Evolutionary conservation across 805 yeast species (phyloP).

Genomic region (Ogataea henricii): DNA sequence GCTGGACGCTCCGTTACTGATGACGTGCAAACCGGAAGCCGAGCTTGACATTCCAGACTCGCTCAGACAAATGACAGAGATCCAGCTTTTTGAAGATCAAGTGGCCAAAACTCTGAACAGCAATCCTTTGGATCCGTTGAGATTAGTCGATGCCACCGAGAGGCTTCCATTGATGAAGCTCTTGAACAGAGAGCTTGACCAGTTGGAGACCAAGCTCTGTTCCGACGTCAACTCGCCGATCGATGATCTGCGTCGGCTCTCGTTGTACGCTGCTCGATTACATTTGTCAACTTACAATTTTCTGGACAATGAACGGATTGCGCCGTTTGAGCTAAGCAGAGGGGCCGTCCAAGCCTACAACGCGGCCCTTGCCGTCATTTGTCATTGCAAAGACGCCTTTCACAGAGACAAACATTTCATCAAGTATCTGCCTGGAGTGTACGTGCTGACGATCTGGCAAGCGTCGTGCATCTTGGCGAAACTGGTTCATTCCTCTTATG

Average conservation of each 20-base stretch:
- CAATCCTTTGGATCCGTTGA: slow-evolving; percentile 65
- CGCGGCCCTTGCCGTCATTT: slow-evolving; percentile 70
- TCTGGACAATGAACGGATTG: slow-evolving; percentile 58
- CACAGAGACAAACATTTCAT: slow-evolving; percentile 61
- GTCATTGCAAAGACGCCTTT: slow-evolving; percentile 66
- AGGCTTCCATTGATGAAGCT: slow-evolving; percentile 74
- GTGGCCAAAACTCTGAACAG: slow-evolving; percentile 75
- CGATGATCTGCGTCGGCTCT: slow-evolving; percentile 72
- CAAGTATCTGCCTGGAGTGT: slow-evolving; percentile 79
- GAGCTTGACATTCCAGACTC: slow-evolving; percentile 49
- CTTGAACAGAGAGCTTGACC: slow-evolving; percentile 71
- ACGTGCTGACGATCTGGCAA: slow-evolving; percentile 86
- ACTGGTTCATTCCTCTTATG: slow-evolving; percentile 72
- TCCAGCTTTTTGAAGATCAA: slow-evolving; percentile 85
- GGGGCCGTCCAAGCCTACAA: slow-evolving; percentile 80
- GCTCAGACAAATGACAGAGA: slow-evolving; percentile 77
- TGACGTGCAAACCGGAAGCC: slow-evolving; percentile 52
- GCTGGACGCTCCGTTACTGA: slow-evolving; percentile 70
- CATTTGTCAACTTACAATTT: slow-evolving; percentile 83
- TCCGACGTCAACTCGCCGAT: slow-evolving; percentile 42
- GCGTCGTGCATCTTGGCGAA: slow-evolving; percentile 83
- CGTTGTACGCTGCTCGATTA: slow-evolving; percentile 72
- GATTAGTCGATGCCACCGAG: slow-evolving; percentile 67
- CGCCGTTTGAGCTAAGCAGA: slow-evolving; percentile 59
- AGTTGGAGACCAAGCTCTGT: slow-evolving; percentile 60